Percentiles rank a stretch among this genome's conserved stretches.
These are phyloP conservation scores for Penicillium freii DNA, from an alignment of 2,329 filamentous ascomycete species.

Conservation along the genomic window DNA sequence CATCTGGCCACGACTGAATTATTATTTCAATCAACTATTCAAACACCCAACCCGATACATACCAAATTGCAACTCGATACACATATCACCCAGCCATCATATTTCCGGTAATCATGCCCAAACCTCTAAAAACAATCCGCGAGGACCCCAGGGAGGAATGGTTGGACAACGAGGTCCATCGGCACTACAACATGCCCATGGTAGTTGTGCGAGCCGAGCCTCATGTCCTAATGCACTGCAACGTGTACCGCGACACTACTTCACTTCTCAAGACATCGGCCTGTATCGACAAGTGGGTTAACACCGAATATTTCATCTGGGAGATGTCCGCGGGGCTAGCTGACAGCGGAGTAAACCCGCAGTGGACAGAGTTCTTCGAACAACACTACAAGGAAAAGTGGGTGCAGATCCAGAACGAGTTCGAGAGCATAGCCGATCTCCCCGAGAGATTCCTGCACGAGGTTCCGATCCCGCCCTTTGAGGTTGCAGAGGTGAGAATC, in stretches of 20 bases:
- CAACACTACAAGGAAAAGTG: neutral
- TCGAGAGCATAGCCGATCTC: neutral
- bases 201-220: neutral
- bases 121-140: neutral
- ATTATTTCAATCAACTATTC: neutral
- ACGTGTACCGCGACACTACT: neutral
- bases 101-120: neutral
- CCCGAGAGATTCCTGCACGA: conserved; percentile 1
- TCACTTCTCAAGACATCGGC: neutral
- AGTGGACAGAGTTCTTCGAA: conserved; percentile 1
- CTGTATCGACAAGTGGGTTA: conserved; percentile 3
- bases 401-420: neutral
- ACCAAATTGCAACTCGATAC: neutral
- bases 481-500: conserved; percentile 1
- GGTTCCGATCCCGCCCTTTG: neutral
- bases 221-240: neutral
- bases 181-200: conserved; percentile 2
- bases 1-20: neutral
- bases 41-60: neutral
- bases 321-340: conserved; percentile 1
- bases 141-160: neutral
- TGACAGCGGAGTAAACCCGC: neutral
- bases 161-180: neutral
- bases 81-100: neutral
- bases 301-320: conserved; percentile 7